These are phyloP conservation scores for Colletotrichum sp. DNA, from an alignment of 2,329 filamentous ascomycete genomes.

Conservation along the genomic window DNA sequence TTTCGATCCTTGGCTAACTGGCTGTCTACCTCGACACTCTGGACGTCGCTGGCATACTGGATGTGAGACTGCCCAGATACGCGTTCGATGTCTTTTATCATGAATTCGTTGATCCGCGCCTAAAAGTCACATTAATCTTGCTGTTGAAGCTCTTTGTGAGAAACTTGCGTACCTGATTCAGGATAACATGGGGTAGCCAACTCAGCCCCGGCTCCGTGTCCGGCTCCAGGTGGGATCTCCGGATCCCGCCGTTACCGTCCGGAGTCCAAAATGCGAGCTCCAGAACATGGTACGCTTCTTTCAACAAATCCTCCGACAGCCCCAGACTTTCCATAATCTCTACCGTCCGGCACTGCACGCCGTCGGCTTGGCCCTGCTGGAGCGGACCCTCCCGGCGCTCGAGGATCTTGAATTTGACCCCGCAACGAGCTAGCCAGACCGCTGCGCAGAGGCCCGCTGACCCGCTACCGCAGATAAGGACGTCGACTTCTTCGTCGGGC, in stretches of 20 bases:
- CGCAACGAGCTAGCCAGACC: constrained; percentile 44
- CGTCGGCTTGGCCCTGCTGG: constrained; percentile 63
- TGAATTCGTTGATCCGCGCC: constrained; percentile 56
- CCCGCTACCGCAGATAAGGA: constrained; percentile 14
- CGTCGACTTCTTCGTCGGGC: constrained; percentile 9
- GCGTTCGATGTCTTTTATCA: constrained; percentile 52
- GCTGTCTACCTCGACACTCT: constrained; percentile 51
- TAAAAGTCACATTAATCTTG: rapidly evolving
- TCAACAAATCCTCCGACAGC: constrained; percentile 57
- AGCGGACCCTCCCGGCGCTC: constrained; percentile 28
- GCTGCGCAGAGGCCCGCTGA: constrained; percentile 48
- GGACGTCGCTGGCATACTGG: constrained; percentile 60
- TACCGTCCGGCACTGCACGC: constrained; percentile 64
- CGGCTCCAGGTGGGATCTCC: constrained; percentile 49
- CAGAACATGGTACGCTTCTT: constrained; percentile 61
- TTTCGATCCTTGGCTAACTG: constrained; percentile 35
- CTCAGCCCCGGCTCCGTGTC: constrained; percentile 60
- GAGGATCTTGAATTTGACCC: constrained; percentile 45
- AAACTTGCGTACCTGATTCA: constrained; percentile 46
- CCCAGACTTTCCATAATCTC: constrained; percentile 67
- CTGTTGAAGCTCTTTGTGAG: rapidly evolving
- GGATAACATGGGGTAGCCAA: constrained; percentile 60
- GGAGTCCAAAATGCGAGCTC: constrained; percentile 63
- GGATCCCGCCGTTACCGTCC: constrained; percentile 38
- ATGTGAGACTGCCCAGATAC: constrained; percentile 45